Conservation (phyloP, 192 early-diverging fungal genomes). For the Linnemannia elongata region DNA sequence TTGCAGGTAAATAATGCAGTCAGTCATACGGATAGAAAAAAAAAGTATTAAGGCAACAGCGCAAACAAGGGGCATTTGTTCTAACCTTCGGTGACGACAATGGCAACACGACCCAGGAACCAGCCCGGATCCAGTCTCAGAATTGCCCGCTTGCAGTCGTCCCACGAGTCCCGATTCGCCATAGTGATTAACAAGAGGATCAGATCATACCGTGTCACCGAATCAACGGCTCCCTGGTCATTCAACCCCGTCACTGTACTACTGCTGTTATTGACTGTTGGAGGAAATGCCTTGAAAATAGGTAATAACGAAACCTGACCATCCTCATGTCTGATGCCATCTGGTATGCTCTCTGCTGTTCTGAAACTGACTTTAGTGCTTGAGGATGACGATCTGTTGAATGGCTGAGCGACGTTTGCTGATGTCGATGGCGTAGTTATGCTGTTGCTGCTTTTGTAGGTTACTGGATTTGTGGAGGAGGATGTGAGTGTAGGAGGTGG, state of each 20-base stretch:
- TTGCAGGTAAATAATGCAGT: background rate
- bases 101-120: conserved; percentile 45
- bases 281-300: background rate
- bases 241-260: background rate
- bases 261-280: too few relatives aligned
- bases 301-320: background rate
- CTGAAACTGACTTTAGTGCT: conserved; percentile 35
- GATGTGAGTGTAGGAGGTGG: background rate
- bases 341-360: conserved; percentile 31
- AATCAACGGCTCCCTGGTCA: conserved; percentile 9
- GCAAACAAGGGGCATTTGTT: background rate
- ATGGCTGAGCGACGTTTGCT: background rate
- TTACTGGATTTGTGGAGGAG: background rate
- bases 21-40: background rate
- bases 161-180: conserved; percentile 40
- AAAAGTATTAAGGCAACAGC: background rate
- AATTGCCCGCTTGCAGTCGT: conserved; percentile 23
- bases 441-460: background rate
- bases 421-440: background rate
- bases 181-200: conserved; percentile 50
- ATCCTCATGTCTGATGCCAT: background rate
- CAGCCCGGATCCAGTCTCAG: conserved; percentile 34
- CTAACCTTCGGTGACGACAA: conserved; percentile 48
- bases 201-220: conserved; percentile 33
- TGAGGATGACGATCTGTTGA: background rate